phyloP scores from a whole-genome alignment of 2,329 filamentous ascomycete species.

The Remersonia thermophila region DNA sequence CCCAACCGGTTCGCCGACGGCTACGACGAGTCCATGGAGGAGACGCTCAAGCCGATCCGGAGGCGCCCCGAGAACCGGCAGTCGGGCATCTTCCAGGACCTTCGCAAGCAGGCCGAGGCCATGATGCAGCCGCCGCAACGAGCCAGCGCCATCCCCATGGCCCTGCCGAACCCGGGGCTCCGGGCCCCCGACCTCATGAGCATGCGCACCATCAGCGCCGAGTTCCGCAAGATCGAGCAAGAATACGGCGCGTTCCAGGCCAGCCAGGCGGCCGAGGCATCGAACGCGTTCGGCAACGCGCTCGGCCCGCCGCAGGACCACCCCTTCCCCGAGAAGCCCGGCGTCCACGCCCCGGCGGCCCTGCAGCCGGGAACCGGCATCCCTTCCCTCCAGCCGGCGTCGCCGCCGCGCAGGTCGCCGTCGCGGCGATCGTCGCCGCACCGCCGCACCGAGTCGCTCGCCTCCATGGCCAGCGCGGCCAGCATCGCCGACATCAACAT shows the following conservation, averaged over 20 bases:
- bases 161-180: conserved; percentile 37
- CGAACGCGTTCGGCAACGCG: conserved; percentile 31
- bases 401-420: conserved; percentile 4
- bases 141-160: conserved; percentile 33
- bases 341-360: conserved; percentile 23
- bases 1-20: conserved; percentile 44
- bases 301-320: conserved; percentile 27
- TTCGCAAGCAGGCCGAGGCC: conserved; percentile 43
- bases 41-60: conserved; percentile 47
- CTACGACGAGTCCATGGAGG: conserved; percentile 55
- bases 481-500: conserved; percentile 52
- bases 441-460: conserved; percentile 47
- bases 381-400: conserved; percentile 11
- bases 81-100: conserved; percentile 45
- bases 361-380: conserved; percentile 13
- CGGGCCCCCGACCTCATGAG: conserved; percentile 45
- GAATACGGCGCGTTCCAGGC: conserved; percentile 23
- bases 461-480: conserved; percentile 44
- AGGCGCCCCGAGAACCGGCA: conserved; percentile 27
- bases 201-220: conserved; percentile 22
- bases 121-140: conserved; percentile 42
- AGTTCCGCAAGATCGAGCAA: conserved; percentile 25
- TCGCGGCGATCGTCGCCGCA: conserved; percentile 29
- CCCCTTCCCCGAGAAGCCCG: conserved; percentile 33
- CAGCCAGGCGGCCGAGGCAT: conserved; percentile 31